These are phyloP conservation scores for Fusarium chaquense DNA, from an alignment of 2,329 filamentous ascomycete genomes.

Conservation along the genomic window DNA sequence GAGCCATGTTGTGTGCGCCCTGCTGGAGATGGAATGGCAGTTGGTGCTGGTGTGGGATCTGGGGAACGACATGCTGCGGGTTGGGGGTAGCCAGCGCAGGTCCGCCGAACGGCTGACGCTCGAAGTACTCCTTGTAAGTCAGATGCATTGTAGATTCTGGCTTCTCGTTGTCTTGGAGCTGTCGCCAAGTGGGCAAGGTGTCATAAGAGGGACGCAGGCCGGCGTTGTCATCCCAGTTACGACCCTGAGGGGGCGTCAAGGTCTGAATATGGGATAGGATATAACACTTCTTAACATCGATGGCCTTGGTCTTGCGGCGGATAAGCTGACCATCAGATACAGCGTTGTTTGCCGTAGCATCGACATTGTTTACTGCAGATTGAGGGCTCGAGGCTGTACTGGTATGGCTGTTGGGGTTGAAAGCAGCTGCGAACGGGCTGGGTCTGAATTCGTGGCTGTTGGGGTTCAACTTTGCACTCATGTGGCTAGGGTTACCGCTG, in stretches of 20 bases:
- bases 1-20: constrained; percentile 73
- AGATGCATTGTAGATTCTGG: constrained; percentile 70
- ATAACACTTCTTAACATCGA: constrained; percentile 77
- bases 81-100: constrained; percentile 75
- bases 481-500: constrained; percentile 63
- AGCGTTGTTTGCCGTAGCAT: constrained; percentile 43
- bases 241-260: constrained; percentile 63
- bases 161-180: constrained; percentile 78
- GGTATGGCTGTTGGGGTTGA: constrained; percentile 77
- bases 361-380: constrained; percentile 66
- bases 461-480: constrained; percentile 71
- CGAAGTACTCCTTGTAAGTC: constrained; percentile 84
- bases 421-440: constrained; percentile 81
- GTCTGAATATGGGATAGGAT: constrained; percentile 68
- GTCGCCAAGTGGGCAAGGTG: constrained; percentile 87
- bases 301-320: constrained; percentile 76
- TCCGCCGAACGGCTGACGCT: constrained; percentile 69
- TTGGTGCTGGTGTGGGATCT: constrained; percentile 85
- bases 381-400: constrained; percentile 80
- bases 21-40: constrained; percentile 86
- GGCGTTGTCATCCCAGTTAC: constrained; percentile 79
- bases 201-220: constrained; percentile 88
- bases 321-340: constrained; percentile 63
- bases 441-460: constrained; percentile 85
- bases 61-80: constrained; percentile 75